phyloP scores from a whole-genome alignment of 148 eudicot genomes.

The Euryodendron excelsum region DNA sequence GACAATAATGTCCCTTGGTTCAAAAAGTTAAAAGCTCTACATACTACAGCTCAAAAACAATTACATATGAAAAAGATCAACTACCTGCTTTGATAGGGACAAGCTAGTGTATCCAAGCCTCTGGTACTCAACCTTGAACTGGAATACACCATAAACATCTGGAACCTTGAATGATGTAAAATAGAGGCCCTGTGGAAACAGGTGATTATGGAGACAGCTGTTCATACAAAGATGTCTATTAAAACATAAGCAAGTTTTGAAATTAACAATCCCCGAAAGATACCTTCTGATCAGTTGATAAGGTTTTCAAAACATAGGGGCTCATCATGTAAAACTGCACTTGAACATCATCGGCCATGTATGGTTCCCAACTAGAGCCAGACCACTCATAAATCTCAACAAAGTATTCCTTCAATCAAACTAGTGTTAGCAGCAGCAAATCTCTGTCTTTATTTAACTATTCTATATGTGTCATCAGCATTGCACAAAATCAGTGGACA shows the following conservation, averaged over 20 bases:
- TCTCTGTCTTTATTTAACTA: background rate
- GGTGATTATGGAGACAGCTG: background rate
- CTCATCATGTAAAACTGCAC: slow-evolving; percentile 89
- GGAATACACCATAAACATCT: slow-evolving; percentile 97
- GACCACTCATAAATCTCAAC: slow-evolving; percentile 89
- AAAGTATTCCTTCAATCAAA: slow-evolving; percentile 60
- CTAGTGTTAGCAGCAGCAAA: slow-evolving; percentile 10
- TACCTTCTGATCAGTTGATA: slow-evolving; percentile 46
- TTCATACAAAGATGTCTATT: background rate
- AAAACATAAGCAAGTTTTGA: background rate
- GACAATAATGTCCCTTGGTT: too few relatives aligned
- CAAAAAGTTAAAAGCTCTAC: background rate
- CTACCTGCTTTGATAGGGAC: slow-evolving; percentile 87
- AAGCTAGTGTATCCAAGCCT: slow-evolving; percentile 89
- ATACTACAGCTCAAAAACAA: too few relatives aligned
- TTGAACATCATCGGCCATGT: slow-evolving; percentile 62
- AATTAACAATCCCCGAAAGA: background rate
- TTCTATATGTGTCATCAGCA: background rate
- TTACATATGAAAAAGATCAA: background rate
- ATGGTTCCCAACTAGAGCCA: slow-evolving; percentile 85
- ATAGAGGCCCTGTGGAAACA: slow-evolving; percentile 58
- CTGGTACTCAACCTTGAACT: slow-evolving; percentile 91
- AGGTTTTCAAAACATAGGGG: slow-evolving; percentile 85
- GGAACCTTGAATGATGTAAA: slow-evolving; percentile 79
- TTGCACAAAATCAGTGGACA: background rate